These are phyloP conservation scores for Teratosphaeria nubilosa DNA, from an alignment of 2,329 filamentous ascomycete species.

Conservation along the genomic window DNA sequence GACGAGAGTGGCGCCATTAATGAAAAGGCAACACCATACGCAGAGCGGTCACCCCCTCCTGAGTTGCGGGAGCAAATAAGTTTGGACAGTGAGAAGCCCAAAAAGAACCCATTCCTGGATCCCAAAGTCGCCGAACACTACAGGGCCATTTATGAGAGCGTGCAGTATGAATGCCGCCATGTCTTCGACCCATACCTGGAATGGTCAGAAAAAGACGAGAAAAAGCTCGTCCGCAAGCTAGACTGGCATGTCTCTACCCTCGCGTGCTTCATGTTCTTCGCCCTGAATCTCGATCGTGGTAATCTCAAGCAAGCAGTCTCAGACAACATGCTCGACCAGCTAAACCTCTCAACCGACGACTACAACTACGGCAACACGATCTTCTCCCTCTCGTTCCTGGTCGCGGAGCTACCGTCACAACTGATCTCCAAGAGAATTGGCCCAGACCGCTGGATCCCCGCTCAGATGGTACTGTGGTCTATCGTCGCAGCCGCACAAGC, in stretches of 20 bases:
- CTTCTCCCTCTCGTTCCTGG: conserved; percentile 75
- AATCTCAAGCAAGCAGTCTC: conserved; percentile 28
- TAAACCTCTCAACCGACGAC: conserved; percentile 39
- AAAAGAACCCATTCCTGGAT: conserved; percentile 36
- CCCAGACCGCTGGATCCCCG: conserved; percentile 33
- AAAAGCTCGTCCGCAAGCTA: conserved; percentile 44
- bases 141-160: conserved; percentile 37
- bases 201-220: conserved; percentile 50
- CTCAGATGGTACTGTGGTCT: conserved; percentile 34
- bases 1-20: neutral
- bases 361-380: conserved; percentile 39
- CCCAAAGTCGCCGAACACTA: conserved; percentile 45
- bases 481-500: conserved; percentile 30
- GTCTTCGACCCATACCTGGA: conserved; percentile 47
- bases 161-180: conserved; percentile 47
- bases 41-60: neutral
- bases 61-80: neutral
- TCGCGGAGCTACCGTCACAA: conserved; percentile 29
- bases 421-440: conserved; percentile 37
- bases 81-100: neutral
- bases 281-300: conserved; percentile 46
- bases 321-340: conserved; percentile 39
- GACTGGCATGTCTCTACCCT: conserved; percentile 38
- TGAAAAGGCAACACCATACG: neutral
- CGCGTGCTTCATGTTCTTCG: conserved; percentile 46